Evolutionary conservation across 2,329 filamentous ascomycete genomes (phyloP).

Genomic region (Claviceps monticola): DNA sequence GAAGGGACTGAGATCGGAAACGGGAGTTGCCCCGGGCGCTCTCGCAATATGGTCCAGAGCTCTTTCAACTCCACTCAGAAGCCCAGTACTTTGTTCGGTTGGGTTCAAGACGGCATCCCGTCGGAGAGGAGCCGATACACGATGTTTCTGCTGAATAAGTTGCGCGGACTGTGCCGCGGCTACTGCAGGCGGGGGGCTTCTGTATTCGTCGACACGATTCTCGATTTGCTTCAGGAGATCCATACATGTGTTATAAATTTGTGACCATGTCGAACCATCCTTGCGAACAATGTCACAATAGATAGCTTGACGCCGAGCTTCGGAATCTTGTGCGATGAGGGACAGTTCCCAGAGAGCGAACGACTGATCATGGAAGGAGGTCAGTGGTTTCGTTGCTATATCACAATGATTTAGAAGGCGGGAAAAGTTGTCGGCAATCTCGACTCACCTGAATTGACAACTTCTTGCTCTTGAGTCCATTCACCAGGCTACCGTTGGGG

Average conservation of each 20-base stretch:
- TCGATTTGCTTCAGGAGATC: conserved; percentile 55
- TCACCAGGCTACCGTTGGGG: conserved; percentile 78
- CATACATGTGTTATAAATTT: conserved; percentile 58
- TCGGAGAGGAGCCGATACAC: conserved; percentile 26
- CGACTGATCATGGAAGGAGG: conserved; percentile 28
- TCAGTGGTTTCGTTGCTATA: conserved; percentile 8
- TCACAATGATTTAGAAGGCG: background rate
- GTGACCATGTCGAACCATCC: conserved; percentile 68
- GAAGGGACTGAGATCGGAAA: conserved; percentile 34
- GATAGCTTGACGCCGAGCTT: conserved; percentile 64
- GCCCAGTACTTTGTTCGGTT: conserved; percentile 21
- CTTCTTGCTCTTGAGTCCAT: conserved; percentile 73
- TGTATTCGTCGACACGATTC: conserved; percentile 49
- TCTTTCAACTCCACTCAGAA: conserved; percentile 32
- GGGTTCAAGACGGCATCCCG: conserved; percentile 32
- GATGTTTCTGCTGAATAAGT: conserved; percentile 17
- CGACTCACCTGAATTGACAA: conserved; percentile 51
- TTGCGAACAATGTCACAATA: conserved; percentile 78
- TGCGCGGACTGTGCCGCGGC: conserved; percentile 18
- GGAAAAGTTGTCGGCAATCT: background rate
- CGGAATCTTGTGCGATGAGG: conserved; percentile 61
- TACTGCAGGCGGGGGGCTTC: conserved; percentile 27
- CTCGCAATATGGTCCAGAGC: conserved; percentile 28
- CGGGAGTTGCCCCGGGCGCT: conserved; percentile 34
- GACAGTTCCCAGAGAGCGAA: conserved; percentile 89